These are phyloP conservation scores for Asterophora lycoperdoides DNA, from an alignment of 768 basidiomycete species.

Conservation along the genomic window DNA sequence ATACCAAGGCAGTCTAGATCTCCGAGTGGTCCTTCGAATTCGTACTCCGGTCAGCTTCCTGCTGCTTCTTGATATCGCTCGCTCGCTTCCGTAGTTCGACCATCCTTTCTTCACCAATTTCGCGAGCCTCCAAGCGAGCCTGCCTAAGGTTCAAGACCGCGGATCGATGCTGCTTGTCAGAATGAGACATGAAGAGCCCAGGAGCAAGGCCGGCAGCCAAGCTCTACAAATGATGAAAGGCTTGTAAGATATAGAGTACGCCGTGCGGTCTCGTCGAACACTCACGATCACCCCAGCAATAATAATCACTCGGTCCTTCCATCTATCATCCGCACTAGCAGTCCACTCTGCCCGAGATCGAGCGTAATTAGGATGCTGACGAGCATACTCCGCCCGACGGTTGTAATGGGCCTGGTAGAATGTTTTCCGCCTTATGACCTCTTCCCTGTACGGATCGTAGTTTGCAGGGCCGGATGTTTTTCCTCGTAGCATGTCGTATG, in stretches of 20 bases:
- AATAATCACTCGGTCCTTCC: slow-evolving; percentile 50
- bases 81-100: slow-evolving; percentile 48
- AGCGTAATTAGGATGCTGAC: slow-evolving; percentile 1
- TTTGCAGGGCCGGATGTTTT: slow-evolving; percentile 23
- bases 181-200: slow-evolving; percentile 30
- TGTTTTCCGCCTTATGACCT: slow-evolving; percentile 47
- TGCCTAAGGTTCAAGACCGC: slow-evolving; percentile 57
- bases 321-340: slow-evolving; percentile 39
- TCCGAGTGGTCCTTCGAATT: neutral
- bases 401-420: slow-evolving; percentile 32
- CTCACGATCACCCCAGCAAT: slow-evolving; percentile 46
- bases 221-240: slow-evolving; percentile 26
- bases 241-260: neutral
- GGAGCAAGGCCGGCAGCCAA: slow-evolving; percentile 45
- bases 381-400: slow-evolving; percentile 16
- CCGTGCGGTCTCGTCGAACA: neutral
- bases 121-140: slow-evolving; percentile 53
- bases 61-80: slow-evolving; percentile 27
- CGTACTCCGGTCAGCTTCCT: neutral
- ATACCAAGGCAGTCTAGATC: no score
- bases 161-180: slow-evolving; percentile 42
- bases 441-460: slow-evolving; percentile 43
- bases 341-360: slow-evolving; percentile 18
- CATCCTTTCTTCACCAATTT: slow-evolving; percentile 51
- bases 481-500: slow-evolving; percentile 57